Conservation (phyloP, 148 eudicot species). For the Vaccinium macrocarpon region DNA sequence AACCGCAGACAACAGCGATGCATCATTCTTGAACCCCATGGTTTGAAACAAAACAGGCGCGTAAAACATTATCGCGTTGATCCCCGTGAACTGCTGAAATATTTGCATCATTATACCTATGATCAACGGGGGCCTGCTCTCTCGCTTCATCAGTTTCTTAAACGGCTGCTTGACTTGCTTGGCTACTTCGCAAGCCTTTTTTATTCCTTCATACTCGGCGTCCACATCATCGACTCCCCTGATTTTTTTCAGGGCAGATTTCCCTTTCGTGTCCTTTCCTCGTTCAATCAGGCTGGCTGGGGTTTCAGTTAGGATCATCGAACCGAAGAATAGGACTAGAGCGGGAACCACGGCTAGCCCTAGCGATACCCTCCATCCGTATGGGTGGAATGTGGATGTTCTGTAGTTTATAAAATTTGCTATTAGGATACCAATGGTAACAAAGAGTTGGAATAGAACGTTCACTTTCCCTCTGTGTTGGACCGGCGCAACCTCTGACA, state of each 20-base stretch:
- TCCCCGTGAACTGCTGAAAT: conserved; percentile 63
- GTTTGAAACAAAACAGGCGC: conserved; percentile 63
- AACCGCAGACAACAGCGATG: conserved; percentile 41
- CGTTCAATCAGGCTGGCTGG: conserved; percentile 47
- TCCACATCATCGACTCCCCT: conserved; percentile 48
- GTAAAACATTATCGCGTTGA: conserved; percentile 64
- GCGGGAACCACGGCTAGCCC: conserved; percentile 52
- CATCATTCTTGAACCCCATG: conserved; percentile 47
- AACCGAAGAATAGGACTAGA: conserved; percentile 39
- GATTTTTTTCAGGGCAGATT: conserved; percentile 30
- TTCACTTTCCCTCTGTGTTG: conserved; percentile 64
- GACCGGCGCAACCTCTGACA: conserved; percentile 63
- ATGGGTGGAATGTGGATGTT: conserved; percentile 39
- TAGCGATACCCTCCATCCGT: conserved; percentile 61
- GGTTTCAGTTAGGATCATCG: conserved; percentile 47
- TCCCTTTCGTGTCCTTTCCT: conserved; percentile 27
- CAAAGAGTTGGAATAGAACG: conserved; percentile 65
- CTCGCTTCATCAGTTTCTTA: conserved; percentile 36
- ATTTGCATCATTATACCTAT: conserved; percentile 38
- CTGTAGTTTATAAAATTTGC: conserved; percentile 57
- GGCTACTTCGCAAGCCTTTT: conserved; percentile 36
- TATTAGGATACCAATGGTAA: conserved; percentile 59
- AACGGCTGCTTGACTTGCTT: conserved; percentile 33
- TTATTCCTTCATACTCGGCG: conserved; percentile 31
- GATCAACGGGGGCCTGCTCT: conserved; percentile 38